Base-by-base conservation (phyloP, 305 asterid species). In the Rubia balearica region DNA sequence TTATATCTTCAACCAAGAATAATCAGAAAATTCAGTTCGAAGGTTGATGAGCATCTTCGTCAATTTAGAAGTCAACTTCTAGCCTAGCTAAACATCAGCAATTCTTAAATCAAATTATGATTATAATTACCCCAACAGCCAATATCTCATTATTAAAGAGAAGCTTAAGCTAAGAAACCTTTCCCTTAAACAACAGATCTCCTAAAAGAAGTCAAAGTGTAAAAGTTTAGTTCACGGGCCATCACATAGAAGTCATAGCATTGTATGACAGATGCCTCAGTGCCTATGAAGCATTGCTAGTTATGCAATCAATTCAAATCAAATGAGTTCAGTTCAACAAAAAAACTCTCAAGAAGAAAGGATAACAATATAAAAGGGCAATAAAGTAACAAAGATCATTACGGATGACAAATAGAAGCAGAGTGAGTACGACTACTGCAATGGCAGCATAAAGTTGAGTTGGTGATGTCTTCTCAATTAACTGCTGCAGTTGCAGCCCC, bases 351-450 rank as follows among this genome's bases (percentile, higher is more conserved):
- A 8, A 19, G 33, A 21, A 55, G 61, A 55, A 19, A 21, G 49
- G 61, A 43, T 42, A 66, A 65, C 11, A 59, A 9, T 11, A 17
- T 9, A 30, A 24, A 36, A 21, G 14, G n/a, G 8, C 21, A 36
- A 67, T 12, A 9, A 30, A 59, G 46, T 24, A 38, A 27, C 12
- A 6, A 14, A 10, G 43, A 6, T 24, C 40, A 56, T 81, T 71
- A 83, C 87, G 45, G 30, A 74, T 42, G 13, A 76, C 14, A 75
- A 80, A 64, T 45, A 81, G 21, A 70, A 83, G 16, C 21, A 61
- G 10, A 3, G 83, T 74, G 75, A 70, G 41, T 10, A 69, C 8
- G 40, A 78, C 67, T 21, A 70, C 72, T 33, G 81, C 83, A 62
- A 75, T 4, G 1, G 82, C 79, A 61, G 75, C 68, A 45, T 69